A percentile compares a stretch with the other conserved stretches of the same genome.
Conservation (phyloP, 106 monocot species). For the Acorus calamus region DNA sequence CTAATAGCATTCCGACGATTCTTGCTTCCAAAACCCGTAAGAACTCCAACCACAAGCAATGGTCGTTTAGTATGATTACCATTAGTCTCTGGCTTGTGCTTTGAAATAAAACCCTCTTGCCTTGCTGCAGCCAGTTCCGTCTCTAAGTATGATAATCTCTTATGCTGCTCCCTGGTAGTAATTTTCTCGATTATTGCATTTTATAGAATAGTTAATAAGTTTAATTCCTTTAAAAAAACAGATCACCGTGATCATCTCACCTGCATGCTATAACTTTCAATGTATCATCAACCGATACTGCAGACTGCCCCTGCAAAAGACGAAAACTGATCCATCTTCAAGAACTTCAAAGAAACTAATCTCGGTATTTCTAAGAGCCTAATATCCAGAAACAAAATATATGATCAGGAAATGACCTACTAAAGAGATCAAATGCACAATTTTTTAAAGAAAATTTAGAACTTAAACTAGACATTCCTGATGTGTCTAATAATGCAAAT, state of each 20-base stretch:
- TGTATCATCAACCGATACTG: conserved; percentile 69
- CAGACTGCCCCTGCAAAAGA: conserved; percentile 36
- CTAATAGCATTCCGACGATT: conserved; percentile 53
- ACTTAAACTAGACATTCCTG: no score
- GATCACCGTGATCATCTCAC: conserved; percentile 11
- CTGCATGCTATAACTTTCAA: conserved; percentile 74
- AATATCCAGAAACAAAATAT: no score
- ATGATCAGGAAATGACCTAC: no score
- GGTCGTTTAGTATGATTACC: conserved; percentile 30
- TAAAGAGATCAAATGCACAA: no score
- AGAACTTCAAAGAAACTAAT: no score
- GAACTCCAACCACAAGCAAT: conserved; percentile 43
- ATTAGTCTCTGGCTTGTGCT: conserved; percentile 26
- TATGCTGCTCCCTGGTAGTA: conserved; percentile 46
- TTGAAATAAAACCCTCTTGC: conserved; percentile 47
- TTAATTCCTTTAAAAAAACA: not conserved
- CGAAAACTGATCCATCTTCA: not conserved
- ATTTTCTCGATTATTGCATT: not conserved
- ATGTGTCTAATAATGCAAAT: no score
- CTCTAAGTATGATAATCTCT: conserved; percentile 47
- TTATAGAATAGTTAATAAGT: not conserved
- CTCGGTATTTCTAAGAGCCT: no score
- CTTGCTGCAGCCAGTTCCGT: conserved; percentile 67
- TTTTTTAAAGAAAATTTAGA: no score
- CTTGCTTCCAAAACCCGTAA: conserved; percentile 49